Evolutionary conservation across 306 rosid species (phyloP).

Genomic region (Canavalia gladiata): DNA sequence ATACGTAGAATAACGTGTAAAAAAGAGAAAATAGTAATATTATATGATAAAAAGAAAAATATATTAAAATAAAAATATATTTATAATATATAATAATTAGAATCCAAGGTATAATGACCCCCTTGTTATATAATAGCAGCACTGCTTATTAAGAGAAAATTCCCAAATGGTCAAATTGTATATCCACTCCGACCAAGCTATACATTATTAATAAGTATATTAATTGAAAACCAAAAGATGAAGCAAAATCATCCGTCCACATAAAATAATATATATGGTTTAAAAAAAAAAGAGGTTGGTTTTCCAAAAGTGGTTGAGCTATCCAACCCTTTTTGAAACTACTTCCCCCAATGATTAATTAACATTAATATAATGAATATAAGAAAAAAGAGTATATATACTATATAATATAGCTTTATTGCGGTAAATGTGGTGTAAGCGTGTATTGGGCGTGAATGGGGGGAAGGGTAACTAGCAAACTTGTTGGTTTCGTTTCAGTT

Average conservation of each 20-base stretch:
- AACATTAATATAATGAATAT: neutral
- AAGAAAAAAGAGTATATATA: neutral
- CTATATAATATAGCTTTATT: constrained; percentile 34
- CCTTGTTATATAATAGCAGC: neutral
- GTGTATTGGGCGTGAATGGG: neutral
- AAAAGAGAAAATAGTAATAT: too few species aligned
- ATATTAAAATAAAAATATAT: too few species aligned
- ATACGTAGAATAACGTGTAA: too few species aligned
- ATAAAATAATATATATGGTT: neutral
- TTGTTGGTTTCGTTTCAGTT: neutral
- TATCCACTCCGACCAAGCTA: neutral
- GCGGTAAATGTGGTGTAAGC: constrained; percentile 37
- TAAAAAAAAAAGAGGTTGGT: neutral
- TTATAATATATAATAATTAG: too few species aligned
- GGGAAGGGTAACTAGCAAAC: neutral
- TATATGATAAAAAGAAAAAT: too few species aligned
- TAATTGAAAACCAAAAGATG: neutral
- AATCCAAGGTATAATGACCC: too few species aligned
- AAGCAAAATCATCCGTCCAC: neutral
- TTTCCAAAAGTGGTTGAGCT: constrained; percentile 55
- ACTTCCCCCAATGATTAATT: constrained; percentile 15
- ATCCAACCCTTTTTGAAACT: constrained; percentile 38
- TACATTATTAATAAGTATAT: neutral
- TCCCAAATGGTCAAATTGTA: constrained; percentile 10
- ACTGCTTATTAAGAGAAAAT: neutral